Evolutionary conservation across 1,139 yeast genomes (phyloP).

Genomic region (Debaryomyces nepalensis): DNA sequence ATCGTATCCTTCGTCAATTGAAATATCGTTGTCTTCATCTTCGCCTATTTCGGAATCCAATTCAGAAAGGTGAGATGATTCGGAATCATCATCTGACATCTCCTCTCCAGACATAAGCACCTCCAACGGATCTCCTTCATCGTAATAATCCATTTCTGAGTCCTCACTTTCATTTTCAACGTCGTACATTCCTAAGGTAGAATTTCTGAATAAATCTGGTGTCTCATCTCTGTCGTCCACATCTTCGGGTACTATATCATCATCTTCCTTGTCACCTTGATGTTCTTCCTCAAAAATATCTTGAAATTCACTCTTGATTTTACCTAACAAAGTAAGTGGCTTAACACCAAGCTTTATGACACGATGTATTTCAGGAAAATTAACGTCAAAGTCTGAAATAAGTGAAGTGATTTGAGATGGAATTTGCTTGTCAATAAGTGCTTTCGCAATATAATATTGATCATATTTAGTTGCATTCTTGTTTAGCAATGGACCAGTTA

Average conservation of each 20-base stretch:
- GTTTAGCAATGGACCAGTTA: slow-evolving; percentile 51
- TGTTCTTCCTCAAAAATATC: slow-evolving; percentile 57
- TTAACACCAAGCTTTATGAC: slow-evolving; percentile 62
- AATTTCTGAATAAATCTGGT: slow-evolving; percentile 82
- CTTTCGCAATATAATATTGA: slow-evolving; percentile 61
- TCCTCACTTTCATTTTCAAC: slow-evolving; percentile 74
- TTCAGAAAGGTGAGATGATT: slow-evolving; percentile 32
- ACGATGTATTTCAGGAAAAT: slow-evolving; percentile 66
- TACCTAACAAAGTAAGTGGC: slow-evolving; percentile 66
- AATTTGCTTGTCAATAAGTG: slow-evolving; percentile 68
- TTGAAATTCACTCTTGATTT: slow-evolving; percentile 61
- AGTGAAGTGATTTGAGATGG: slow-evolving; percentile 61
- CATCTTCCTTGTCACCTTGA: slow-evolving; percentile 54
- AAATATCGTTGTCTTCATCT: slow-evolving; percentile 31
- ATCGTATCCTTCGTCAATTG: slow-evolving; percentile 32
- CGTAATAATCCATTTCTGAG: slow-evolving; percentile 37
- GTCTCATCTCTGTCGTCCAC: slow-evolving; percentile 76
- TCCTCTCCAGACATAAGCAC: slow-evolving; percentile 44
- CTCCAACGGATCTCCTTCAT: slow-evolving; percentile 40
- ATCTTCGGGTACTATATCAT: slow-evolving; percentile 57
- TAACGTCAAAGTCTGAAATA: slow-evolving; percentile 68
- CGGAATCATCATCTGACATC: slow-evolving; percentile 30
- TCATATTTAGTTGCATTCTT: slow-evolving; percentile 57
- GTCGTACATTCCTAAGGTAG: slow-evolving; percentile 94
- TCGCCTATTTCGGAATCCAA: slow-evolving; percentile 24